Evolutionary conservation across 768 basidiomycete species (phyloP), one percentile per base, ranked within the genome.

Genomic region (Amanita phalloides): DNA sequence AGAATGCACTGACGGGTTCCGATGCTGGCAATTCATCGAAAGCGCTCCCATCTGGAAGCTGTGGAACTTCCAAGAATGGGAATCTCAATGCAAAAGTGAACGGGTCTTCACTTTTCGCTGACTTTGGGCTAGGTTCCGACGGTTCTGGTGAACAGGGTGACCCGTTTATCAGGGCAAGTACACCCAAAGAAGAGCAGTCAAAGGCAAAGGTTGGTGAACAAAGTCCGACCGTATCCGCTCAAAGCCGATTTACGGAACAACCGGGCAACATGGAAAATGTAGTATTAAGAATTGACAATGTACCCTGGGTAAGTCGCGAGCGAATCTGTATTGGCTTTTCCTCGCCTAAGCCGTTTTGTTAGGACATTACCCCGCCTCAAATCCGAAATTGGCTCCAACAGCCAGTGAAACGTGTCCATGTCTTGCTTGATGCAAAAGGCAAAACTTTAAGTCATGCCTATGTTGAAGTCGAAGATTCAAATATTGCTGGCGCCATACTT

Each of bases 391-490:
- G 86, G 86, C 66, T 87, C 50, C 81, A 76, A 57, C 84, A 85
- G 53, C 83, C 84, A 14, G 66, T 81, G n/a, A 71, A 74, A 48
- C 77, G 80, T 46, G 84, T 83, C 6, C 85, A 90, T 58, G 85
- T 90, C 37, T 75, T 92, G 17, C 76, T 92, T 53, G 89, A 92
- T 58, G 70, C 74, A 35, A 82, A 85, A 57, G 89, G 89, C 37
- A 91, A 91, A 67, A 92, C 90, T 0, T 72, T 84, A 49, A 87
- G 84, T 55, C 89, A 92, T 64, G 89, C 90, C 1, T 91, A 82
- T 56, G 83, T 86, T 11, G 89, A 91, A 63, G 78, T 89, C 55
- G 68, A 68, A 21, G 73, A 76, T 54, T 77, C 81, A 28, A 73
- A 74, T 1, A 73, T 76, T 25, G 85, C 85, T 10, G 79, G 82